phyloP scores from a whole-genome alignment of 1,284 basidiomycete species.

The Fomitopsis schrenkii region DNA sequence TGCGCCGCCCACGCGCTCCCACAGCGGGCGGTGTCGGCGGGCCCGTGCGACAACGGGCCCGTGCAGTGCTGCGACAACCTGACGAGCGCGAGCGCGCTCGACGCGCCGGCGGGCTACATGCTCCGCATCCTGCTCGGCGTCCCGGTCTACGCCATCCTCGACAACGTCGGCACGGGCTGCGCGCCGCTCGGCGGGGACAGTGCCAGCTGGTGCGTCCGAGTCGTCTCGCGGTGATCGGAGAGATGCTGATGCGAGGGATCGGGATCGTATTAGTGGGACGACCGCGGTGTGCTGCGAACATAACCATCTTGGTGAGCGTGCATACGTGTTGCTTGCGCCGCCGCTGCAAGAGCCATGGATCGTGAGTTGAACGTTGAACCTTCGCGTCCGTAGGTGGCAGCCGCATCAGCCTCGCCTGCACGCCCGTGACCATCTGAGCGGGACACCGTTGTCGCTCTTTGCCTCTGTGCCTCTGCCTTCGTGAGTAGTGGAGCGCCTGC shows the following conservation, averaged over 20 bases:
- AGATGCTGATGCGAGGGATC: neutral
- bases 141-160: neutral
- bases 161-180: neutral
- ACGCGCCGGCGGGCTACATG: neutral
- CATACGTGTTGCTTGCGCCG: too few species aligned
- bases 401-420: neutral
- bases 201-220: neutral
- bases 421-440: neutral
- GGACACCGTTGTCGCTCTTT: neutral
- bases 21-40: neutral
- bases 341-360: neutral
- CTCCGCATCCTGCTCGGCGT: neutral
- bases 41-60: neutral
- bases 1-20: neutral
- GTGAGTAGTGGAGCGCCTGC: neutral
- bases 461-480: neutral
- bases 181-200: neutral
- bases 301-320: neutral
- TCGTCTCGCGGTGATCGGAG: neutral
- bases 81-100: neutral
- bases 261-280: neutral
- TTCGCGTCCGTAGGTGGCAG: too few species aligned
- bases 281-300: neutral
- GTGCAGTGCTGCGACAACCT: neutral
- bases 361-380: too few species aligned